Percentiles rank a stretch among this genome's conserved stretches.
These are phyloP conservation scores for Evansstolkia leycettana DNA, from an alignment of 495 filamentous ascomycete genomes.

Conservation along the genomic window DNA sequence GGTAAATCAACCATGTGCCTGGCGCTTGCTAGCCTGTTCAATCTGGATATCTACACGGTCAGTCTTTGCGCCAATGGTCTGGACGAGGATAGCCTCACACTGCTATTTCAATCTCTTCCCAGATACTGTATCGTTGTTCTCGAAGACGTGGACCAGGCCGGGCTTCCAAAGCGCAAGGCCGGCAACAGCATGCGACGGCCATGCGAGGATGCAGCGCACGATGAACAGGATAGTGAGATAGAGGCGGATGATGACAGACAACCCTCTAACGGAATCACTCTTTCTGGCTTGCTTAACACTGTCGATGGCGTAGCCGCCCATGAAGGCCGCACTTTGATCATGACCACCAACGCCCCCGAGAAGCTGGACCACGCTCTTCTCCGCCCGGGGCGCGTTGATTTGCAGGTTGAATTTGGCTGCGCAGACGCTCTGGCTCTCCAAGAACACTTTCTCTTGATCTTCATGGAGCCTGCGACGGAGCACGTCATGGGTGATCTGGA, in stretches of 20 bases:
- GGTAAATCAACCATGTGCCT: slow-evolving; percentile 50
- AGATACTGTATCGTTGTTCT: slow-evolving; percentile 49
- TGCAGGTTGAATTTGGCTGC: slow-evolving; percentile 49
- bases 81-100: slow-evolving; percentile 21
- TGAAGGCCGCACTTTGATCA: slow-evolving; percentile 68
- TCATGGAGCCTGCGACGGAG: slow-evolving; percentile 4
- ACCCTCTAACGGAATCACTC: slow-evolving; percentile 11
- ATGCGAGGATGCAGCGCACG: no score
- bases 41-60: slow-evolving; percentile 44
- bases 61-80: slow-evolving; percentile 10
- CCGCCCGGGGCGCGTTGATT: slow-evolving; percentile 63
- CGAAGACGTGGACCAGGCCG: slow-evolving; percentile 54
- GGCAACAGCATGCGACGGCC: not conserved
- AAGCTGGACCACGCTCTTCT: slow-evolving; percentile 63
- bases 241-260: not conserved
- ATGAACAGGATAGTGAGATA: no score
- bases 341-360: slow-evolving; percentile 72
- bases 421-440: not conserved
- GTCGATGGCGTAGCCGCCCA: slow-evolving; percentile 76
- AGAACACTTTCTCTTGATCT: slow-evolving; percentile 5
- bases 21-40: slow-evolving; percentile 46
- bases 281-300: slow-evolving; percentile 68
- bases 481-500: not conserved
- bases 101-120: slow-evolving; percentile 40
- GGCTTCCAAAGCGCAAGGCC: slow-evolving; percentile 7